These are phyloP conservation scores for Strigomonas culicis DNA, from an alignment of 208 protist species.

Conservation along the genomic window DNA sequence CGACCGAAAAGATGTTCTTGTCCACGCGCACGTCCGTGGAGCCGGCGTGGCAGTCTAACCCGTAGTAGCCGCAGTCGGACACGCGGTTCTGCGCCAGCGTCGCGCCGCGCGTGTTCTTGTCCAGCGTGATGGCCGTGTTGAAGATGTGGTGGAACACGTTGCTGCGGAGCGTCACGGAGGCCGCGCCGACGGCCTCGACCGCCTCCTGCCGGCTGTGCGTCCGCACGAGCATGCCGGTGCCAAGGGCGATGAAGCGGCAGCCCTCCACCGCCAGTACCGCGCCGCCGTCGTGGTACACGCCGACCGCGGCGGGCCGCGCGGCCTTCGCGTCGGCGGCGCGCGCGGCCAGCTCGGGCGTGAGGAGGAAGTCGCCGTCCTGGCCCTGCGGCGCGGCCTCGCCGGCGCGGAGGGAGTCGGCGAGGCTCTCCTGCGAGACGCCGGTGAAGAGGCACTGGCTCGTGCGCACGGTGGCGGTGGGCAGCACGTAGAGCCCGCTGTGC, in stretches of 20 bases:
- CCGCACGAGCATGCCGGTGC: conserved; percentile 34
- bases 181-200: conserved; percentile 6
- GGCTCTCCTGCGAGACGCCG: conserved; percentile 23
- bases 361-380: neutral
- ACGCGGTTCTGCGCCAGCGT: conserved; percentile 45
- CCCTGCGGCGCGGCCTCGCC: neutral
- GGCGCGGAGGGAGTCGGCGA: neutral
- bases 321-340: conserved; percentile 13
- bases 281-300: conserved; percentile 46
- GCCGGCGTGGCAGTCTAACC: conserved; percentile 57
- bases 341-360: conserved; percentile 17
- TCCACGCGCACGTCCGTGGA: conserved; percentile 37
- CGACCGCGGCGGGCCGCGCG: conserved; percentile 29
- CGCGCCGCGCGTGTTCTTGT: conserved; percentile 44
- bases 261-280: conserved; percentile 28
- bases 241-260: conserved; percentile 50
- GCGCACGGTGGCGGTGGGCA: conserved; percentile 47
- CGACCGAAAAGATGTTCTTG: conserved; percentile 54
- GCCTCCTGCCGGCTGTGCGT: conserved; percentile 10
- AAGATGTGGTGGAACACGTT: conserved; percentile 51
- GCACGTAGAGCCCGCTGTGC: conserved; percentile 59
- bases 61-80: conserved; percentile 75
- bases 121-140: conserved; percentile 55
- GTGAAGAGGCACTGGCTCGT: conserved; percentile 74
- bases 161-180: conserved; percentile 17